Conservation (phyloP, 2,329 filamentous ascomycete genomes). For the Trichoderma pleuroti region DNA sequence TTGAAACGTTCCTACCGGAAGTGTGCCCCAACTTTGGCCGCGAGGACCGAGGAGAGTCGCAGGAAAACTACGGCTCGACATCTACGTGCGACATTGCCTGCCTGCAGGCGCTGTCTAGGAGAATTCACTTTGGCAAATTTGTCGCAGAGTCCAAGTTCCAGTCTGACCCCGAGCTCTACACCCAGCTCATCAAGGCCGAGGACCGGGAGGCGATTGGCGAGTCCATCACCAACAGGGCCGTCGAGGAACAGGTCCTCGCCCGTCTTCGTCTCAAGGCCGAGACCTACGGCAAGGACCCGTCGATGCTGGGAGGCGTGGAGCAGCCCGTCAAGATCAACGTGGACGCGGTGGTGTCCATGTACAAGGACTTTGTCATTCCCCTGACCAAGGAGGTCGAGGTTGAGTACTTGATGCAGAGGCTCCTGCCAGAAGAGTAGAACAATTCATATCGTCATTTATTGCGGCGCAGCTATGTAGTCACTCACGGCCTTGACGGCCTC, state of each 20-base stretch:
- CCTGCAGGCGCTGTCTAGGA: constrained; percentile 81
- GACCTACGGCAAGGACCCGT: constrained; percentile 91
- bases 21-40: constrained; percentile 77
- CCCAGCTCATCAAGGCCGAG: constrained; percentile 72
- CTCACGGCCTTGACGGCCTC: constrained; percentile 70
- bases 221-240: constrained; percentile 83
- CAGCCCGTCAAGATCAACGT: constrained; percentile 80
- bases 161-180: constrained; percentile 76
- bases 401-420: constrained; percentile 93
- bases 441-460: constrained; percentile 30
- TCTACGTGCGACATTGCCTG: constrained; percentile 88
- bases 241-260: constrained; percentile 89
- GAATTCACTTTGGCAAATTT: constrained; percentile 98
- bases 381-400: constrained; percentile 98
- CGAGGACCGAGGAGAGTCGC: constrained; percentile 74
- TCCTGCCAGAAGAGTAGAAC: constrained; percentile 44
- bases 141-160: constrained; percentile 95
- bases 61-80: constrained; percentile 93
- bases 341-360: constrained; percentile 87
- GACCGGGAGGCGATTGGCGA: constrained; percentile 80
- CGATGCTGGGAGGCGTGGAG: constrained; percentile 50
- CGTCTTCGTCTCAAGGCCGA: constrained; percentile 81
- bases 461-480: constrained; percentile 64
- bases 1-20: constrained; percentile 74
- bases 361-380: constrained; percentile 89